phyloP scores from a whole-genome alignment of 106 monocot species.

The Dendrobium officinale region DNA sequence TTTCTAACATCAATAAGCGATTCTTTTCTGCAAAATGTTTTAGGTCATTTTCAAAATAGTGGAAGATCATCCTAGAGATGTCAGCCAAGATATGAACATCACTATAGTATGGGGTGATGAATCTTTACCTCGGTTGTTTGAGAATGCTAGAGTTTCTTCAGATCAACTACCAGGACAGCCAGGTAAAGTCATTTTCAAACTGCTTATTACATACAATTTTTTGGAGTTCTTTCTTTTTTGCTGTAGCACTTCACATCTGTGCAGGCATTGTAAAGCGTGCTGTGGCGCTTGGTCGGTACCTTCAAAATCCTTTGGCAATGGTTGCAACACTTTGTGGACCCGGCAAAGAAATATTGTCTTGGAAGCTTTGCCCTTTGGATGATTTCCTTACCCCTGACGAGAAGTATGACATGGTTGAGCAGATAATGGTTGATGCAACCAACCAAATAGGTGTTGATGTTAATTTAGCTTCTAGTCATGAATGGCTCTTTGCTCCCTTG shows the following conservation, averaged over 20 bases:
- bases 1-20: neutral
- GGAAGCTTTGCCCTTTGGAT: slow-evolving; percentile 83
- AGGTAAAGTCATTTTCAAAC: slow-evolving; percentile 32
- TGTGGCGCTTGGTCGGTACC: slow-evolving; percentile 85
- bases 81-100: slow-evolving; percentile 62
- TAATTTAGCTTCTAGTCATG: slow-evolving; percentile 91
- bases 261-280: slow-evolving; percentile 93
- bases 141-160: slow-evolving; percentile 72
- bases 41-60: slow-evolving; percentile 90
- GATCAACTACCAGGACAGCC: slow-evolving; percentile 89
- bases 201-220: neutral
- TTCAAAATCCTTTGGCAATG: slow-evolving; percentile 98
- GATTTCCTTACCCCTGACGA: slow-evolving; percentile 84
- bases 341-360: slow-evolving; percentile 86
- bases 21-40: neutral
- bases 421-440: slow-evolving; percentile 94
- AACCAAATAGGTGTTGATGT: slow-evolving; percentile 90
- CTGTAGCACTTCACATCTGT: neutral
- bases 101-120: slow-evolving; percentile 79
- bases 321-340: slow-evolving; percentile 92
- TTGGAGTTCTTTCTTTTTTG: neutral
- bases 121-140: slow-evolving; percentile 78
- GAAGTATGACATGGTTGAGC: slow-evolving; percentile 89
- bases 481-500: slow-evolving; percentile 89
- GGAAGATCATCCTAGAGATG: slow-evolving; percentile 85